Conservation (phyloP, 2,329 filamentous ascomycete species). For the Aspergillus sp. region DNA sequence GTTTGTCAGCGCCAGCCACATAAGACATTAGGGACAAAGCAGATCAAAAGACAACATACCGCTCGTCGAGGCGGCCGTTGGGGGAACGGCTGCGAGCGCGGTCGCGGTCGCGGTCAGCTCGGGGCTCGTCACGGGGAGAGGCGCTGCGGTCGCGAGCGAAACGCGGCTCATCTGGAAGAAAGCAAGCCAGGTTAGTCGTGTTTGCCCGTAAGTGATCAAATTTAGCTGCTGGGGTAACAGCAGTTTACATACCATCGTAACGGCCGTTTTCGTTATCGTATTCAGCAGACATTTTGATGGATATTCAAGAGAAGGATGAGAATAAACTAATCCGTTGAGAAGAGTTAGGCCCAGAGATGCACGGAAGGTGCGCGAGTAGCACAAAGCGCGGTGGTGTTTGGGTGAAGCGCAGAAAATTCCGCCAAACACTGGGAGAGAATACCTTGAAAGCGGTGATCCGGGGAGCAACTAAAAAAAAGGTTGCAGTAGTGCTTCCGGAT, state of each 20-base stretch:
- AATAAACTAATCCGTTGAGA: slow-evolving; percentile 19
- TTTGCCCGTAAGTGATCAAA: slow-evolving; percentile 1
- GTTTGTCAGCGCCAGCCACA: neutral
- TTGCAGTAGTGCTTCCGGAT: neutral
- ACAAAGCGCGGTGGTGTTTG: slow-evolving; percentile 5
- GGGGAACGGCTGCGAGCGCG: slow-evolving; percentile 65
- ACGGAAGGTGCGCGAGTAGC: slow-evolving; percentile 19
- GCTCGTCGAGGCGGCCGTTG: slow-evolving; percentile 55
- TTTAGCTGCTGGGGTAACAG: slow-evolving; percentile 11
- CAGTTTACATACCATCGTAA: slow-evolving; percentile 60
- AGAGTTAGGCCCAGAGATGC: slow-evolving; percentile 10
- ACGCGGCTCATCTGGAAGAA: slow-evolving; percentile 55
- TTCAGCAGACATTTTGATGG: slow-evolving; percentile 48
- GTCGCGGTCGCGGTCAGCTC: slow-evolving; percentile 44
- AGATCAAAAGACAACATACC: slow-evolving; percentile 39
- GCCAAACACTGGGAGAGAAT: slow-evolving; percentile 9
- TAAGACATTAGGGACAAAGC: neutral
- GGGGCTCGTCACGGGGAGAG: slow-evolving; percentile 60
- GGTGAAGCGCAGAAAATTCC: slow-evolving; percentile 19
- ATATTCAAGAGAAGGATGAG: slow-evolving; percentile 13
- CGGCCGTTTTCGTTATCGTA: slow-evolving; percentile 66
- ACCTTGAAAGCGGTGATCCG: slow-evolving; percentile 4
- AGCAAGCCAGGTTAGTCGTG: slow-evolving; percentile 14
- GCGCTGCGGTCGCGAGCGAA: slow-evolving; percentile 67
- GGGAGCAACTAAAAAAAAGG: slow-evolving; percentile 8